Evolutionary conservation across 768 basidiomycete genomes (phyloP), one percentile per base, ranked within the genome.

Genomic region (Suillus tomentosus): DNA sequence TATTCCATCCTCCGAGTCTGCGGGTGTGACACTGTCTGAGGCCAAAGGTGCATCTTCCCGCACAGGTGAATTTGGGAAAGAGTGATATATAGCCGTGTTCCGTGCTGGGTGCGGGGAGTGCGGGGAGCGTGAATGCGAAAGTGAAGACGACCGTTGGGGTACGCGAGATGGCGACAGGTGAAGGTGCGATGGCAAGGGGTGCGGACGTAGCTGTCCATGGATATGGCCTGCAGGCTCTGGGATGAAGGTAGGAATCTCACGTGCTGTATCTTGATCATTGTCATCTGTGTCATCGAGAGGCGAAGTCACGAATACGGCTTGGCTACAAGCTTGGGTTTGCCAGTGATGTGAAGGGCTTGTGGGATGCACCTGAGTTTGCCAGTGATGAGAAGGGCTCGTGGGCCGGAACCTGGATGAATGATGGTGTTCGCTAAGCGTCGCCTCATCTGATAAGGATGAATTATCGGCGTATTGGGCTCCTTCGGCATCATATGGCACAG

Each of bases 51-150:
- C 15, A 19, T 59, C 24, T 19, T 55, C 31, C 15, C 53, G 58
- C 17, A 58, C 17, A 19, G 80, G 81, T 22, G 86, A 84, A 69
- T 88, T 88, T 3, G 88, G 89, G 71, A 88, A 89, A 5, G 88
- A 88, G 65, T 84, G 85, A 75, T 86, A 89, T 67, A 86, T 82
- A n/a, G 74, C 59, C 11, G 60, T 40, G 8, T 60, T 15, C 17
- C 76, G 19, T 80, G 79, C 19, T 74, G 75, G 22, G 65, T 67
- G 37, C 9, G 13, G 40, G 2, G 53, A 15, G 34, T 67, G 37
- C 14, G 17, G 40, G 1, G 61, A 9, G 34, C 5, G 37, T 40
- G 39, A 24, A 40, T 39, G 56, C 39, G 39, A 39, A 39, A 15
- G 37, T 39, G 37, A 37, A 15, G 36, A 40, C 5, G 56, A 40